phyloP scores from a whole-genome alignment of 306 rosid genomes.

The Cucurbita pepo region DNA sequence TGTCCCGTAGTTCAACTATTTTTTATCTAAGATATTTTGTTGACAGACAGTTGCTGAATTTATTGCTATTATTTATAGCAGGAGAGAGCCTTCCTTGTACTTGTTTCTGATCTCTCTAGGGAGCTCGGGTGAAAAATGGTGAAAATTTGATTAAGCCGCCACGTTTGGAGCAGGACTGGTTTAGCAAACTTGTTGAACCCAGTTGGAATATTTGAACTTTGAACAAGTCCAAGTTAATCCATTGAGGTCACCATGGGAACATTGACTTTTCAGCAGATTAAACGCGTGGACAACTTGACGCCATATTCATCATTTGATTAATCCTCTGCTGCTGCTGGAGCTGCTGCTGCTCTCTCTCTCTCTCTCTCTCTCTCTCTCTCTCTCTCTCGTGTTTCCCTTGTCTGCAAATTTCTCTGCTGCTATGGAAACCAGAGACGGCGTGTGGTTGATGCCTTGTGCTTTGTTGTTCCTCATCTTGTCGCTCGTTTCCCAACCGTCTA shows the following conservation, averaged over 20 bases:
- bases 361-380: neutral
- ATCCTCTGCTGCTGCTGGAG: neutral
- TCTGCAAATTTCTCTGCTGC: slow-evolving; percentile 1
- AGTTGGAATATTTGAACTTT: neutral
- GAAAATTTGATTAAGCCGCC: no score
- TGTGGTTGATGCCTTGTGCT: neutral
- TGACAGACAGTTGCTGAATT: no score
- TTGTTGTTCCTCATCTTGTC: neutral
- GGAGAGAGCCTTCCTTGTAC: no score
- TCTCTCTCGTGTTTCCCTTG: neutral
- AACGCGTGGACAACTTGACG: slow-evolving; percentile 1
- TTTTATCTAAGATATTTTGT: neutral
- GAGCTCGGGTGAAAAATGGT: no score
- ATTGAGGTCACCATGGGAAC: neutral
- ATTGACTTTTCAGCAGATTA: neutral
- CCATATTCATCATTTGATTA: neutral
- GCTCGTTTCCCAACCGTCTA: neutral
- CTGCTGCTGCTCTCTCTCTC: neutral
- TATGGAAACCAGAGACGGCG: slow-evolving; percentile 7
- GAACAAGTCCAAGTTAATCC: neutral
- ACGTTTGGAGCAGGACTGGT: no score
- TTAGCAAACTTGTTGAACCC: neutral
- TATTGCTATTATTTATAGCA: no score
- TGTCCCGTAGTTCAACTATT: neutral
- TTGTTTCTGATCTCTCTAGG: no score